These are phyloP conservation scores for Fraxinus latifolia DNA, from an alignment of 305 asterid species.

Conservation along the genomic window DNA sequence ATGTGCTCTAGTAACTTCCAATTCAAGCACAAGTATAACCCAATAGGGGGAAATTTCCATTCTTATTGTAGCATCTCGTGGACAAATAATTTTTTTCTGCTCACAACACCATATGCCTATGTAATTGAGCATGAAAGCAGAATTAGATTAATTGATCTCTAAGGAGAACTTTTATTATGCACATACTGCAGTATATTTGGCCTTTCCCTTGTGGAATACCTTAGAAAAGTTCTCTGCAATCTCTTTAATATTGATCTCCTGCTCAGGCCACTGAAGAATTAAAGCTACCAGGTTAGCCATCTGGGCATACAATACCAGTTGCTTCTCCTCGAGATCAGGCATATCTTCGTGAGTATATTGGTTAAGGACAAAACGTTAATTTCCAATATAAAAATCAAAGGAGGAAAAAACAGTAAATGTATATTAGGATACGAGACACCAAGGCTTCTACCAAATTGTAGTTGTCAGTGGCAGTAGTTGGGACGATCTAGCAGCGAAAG, in stretches of 20 bases:
- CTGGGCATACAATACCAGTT: constrained; percentile 80
- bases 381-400: constrained; percentile 8
- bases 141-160: constrained; percentile 6
- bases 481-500: constrained; percentile 52
- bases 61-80: neutral
- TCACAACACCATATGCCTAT: neutral
- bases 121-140: neutral
- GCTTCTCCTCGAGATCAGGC: constrained; percentile 65
- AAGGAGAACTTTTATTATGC: constrained; percentile 6
- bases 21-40: neutral
- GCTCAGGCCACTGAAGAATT: constrained; percentile 74
- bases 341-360: constrained; percentile 47
- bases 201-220: constrained; percentile 40
- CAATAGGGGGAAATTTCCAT: neutral
- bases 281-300: constrained; percentile 85
- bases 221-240: constrained; percentile 71
- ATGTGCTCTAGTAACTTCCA: neutral
- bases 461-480: constrained; percentile 59
- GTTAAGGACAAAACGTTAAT: constrained; percentile 35
- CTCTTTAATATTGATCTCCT: constrained; percentile 70
- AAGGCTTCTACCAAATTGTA: constrained; percentile 61
- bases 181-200: neutral
- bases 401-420: constrained; percentile 8
- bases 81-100: neutral
- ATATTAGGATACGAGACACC: constrained; percentile 90